Evolutionary conservation across 2,329 filamentous ascomycete genomes (phyloP).

Genomic region (Zasmidium citrigriseum): DNA sequence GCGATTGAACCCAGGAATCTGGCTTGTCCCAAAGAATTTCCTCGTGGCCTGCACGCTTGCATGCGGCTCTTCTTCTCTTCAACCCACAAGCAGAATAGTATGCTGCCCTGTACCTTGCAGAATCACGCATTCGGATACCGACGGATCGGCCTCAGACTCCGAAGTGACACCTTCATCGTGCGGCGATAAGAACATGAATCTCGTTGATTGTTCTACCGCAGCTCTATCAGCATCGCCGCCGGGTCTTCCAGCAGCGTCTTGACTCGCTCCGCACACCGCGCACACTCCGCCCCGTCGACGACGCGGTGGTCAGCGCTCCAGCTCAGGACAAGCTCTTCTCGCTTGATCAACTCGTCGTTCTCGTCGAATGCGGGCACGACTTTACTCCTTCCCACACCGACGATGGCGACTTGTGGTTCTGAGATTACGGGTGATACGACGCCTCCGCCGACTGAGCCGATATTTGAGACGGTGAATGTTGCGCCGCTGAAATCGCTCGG

Average conservation of each 20-base stretch:
- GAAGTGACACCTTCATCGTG: not conserved
- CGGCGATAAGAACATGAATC: not conserved
- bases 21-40: not conserved
- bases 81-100: too few relatives aligned
- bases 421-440: slow-evolving; percentile 92
- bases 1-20: not conserved
- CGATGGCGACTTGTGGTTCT: slow-evolving; percentile 84
- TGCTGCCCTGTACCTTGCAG: not conserved
- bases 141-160: not conserved
- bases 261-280: slow-evolving; percentile 82
- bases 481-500: slow-evolving; percentile 77
- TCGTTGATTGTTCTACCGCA: slow-evolving; percentile 55
- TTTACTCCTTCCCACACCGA: slow-evolving; percentile 82
- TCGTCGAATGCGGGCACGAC: slow-evolving; percentile 75
- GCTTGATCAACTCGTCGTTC: slow-evolving; percentile 63
- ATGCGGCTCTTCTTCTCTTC: too few relatives aligned
- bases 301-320: slow-evolving; percentile 96
- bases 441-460: slow-evolving; percentile 90
- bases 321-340: slow-evolving; percentile 85
- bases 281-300: slow-evolving; percentile 92
- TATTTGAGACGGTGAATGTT: slow-evolving; percentile 95
- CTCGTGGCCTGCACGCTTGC: slow-evolving; percentile 1
- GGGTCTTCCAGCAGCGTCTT: slow-evolving; percentile 78
- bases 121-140: not conserved
- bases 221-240: slow-evolving; percentile 80